Conservation (phyloP, 78 protist genomes). For the Isochrysis galbana region DNA sequence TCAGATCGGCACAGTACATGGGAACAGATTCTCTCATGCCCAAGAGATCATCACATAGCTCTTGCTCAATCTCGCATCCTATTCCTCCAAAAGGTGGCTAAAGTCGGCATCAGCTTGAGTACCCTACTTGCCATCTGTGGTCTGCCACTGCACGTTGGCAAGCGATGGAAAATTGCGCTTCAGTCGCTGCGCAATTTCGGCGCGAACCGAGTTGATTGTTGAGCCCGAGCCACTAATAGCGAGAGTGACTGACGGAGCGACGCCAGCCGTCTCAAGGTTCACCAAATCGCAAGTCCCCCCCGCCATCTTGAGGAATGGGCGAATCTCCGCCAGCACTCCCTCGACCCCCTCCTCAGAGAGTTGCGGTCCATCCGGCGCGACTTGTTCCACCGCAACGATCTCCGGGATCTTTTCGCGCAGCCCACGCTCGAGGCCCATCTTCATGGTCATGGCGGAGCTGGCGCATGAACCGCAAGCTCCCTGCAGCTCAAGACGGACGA, state of each 20-base stretch:
- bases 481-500: background rate
- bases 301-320: constrained; percentile 24
- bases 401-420: constrained; percentile 22
- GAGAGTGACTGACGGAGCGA: background rate
- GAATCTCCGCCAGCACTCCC: constrained; percentile 21
- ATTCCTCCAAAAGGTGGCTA: no score
- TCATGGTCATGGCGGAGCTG: constrained; percentile 38
- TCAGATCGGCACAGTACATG: no score
- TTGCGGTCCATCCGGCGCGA: background rate
- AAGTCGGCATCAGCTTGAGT: no score
- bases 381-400: constrained; percentile 17
- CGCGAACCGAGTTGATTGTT: constrained; percentile 13
- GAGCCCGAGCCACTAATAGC: background rate
- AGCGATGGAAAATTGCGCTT: constrained; percentile 29
- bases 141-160: background rate
- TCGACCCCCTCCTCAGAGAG: constrained; percentile 5
- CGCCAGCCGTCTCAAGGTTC: background rate
- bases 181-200: constrained; percentile 36
- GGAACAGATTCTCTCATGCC: no score
- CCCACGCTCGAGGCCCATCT: constrained; percentile 47
- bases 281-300: background rate
- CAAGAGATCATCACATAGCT: no score
- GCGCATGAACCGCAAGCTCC: constrained; percentile 49
- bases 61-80: no score
- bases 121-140: background rate